Evolutionary conservation across 306 rosid genomes (phyloP), one percentile per base, ranked within the genome.

Genomic region (Cucurbita maxima): DNA sequence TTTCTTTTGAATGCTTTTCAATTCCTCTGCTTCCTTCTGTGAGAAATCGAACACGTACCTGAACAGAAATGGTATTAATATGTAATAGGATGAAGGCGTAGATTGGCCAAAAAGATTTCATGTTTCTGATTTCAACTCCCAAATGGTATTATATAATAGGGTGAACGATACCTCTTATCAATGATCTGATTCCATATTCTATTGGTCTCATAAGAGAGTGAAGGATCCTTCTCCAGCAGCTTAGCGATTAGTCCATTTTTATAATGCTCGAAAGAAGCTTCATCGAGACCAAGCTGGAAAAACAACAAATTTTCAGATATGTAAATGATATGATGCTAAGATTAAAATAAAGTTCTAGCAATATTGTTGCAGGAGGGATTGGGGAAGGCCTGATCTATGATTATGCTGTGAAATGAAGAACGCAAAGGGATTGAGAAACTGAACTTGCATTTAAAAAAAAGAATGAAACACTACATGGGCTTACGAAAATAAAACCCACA

Each of bases 181-280:
- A 81, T 64, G 77, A 94, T 94, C 79, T 94, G 96, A 76, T 15
- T 78, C 98, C 98, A 94, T 16, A 81, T 80, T 76, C 98, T 82
- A 81, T 75, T 81, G 86, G 89, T 87, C 85, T 94, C 91, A 44
- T 89, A 87, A 22, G 84, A 58, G 72, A 94, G 98, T 61, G 96
- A 90, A 34, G 97, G 90, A 84, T 89, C 99, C 82, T 94, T 94
- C 90, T 90, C 98, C 82, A 94, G 82, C 74, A 94, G 87, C 87
- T 85, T 90, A 19, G 86, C 91, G 82, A 87, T 56, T 56, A 94
- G 77, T 20, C 97, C 97, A 76, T 76, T 90, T 85, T 72, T 94
- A 68, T 87, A 94, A 79, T 89, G 82, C 83, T 86, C 95, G 77
- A 94, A 94, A 48, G 96, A 82, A 75, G 76, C 82, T 13, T 70